Conservation (phyloP, 2,329 filamentous ascomycete species). For the Epichloe gansuensis region DNA sequence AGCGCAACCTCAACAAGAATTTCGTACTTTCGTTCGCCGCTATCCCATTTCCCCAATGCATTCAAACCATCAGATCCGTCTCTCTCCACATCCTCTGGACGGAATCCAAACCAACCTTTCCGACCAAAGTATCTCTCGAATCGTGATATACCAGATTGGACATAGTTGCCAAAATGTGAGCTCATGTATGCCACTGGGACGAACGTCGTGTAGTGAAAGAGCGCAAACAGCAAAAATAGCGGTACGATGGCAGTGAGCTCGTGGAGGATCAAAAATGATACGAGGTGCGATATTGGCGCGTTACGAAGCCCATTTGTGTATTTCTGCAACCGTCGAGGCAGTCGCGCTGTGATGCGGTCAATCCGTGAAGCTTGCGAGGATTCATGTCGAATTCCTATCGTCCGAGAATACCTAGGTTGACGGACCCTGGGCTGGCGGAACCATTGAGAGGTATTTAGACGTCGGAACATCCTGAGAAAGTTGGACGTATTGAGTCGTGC, state of each 20-base stretch:
- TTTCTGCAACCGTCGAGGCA: slow-evolving; percentile 53
- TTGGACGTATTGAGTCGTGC: background rate
- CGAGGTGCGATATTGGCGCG: slow-evolving; percentile 71
- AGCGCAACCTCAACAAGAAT: slow-evolving; percentile 63
- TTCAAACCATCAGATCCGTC: slow-evolving; percentile 13
- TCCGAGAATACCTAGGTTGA: slow-evolving; percentile 3
- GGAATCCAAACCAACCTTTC: slow-evolving; percentile 70
- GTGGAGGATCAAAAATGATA: slow-evolving; percentile 80
- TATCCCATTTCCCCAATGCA: slow-evolving; percentile 24
- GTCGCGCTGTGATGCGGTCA: slow-evolving; percentile 35
- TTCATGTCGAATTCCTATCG: slow-evolving; percentile 9
- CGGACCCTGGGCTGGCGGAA: slow-evolving; percentile 9
- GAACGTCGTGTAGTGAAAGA: slow-evolving; percentile 71
- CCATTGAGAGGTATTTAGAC: slow-evolving; percentile 11
- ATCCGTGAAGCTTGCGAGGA: slow-evolving; percentile 24
- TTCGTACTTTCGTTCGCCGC: slow-evolving; percentile 34
- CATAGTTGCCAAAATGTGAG: slow-evolving; percentile 35
- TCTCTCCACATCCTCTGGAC: slow-evolving; percentile 16
- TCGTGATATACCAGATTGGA: slow-evolving; percentile 51
- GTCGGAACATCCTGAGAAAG: slow-evolving; percentile 15
- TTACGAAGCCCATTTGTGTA: slow-evolving; percentile 58
- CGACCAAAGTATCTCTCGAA: slow-evolving; percentile 66
- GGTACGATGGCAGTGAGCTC: slow-evolving; percentile 82
- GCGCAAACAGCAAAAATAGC: slow-evolving; percentile 56
- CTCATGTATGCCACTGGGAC: slow-evolving; percentile 47